Base-by-base conservation (phyloP, 164 flowering plant genomes). In the Magnolia officinalis region DNA sequence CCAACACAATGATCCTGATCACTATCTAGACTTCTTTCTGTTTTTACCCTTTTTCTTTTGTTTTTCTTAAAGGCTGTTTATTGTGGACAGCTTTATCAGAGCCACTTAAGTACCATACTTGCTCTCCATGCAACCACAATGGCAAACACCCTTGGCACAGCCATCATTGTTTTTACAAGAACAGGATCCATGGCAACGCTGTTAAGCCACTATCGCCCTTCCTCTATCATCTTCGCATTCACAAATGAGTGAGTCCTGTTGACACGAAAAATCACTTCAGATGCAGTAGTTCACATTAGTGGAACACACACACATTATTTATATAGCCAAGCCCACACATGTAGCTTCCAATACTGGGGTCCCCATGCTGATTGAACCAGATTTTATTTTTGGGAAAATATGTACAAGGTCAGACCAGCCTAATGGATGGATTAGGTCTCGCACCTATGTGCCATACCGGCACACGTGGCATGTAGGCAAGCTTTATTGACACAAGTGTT, bases 111-210 rank as follows among this genome's bases (percentile, higher is more conserved):
- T 72, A 89, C 82, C 51, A 96, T 94, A 95, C 92, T 96, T 87
- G 98, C 98, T 73, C 90, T 83, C 77, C 99, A 96, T 85, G 82
- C 98, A 70, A 89, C 98, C 24, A 92, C 89, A 37, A 94, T 94
- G 94, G 93, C 99, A 11, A 90, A 96, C 80, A 94, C 97, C 55
- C 94, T 96, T 55, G 77, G 81, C 26, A 90, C 95, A n/a, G 90
- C 99, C 24, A 84, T 94, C 77, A 87, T 96, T 79, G 99, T 96
- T 67, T 96, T 96, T 84, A 94, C 99, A 63, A 92, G 95, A 86
- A 92, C 95, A 1, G 98, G 95, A 69, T 94, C 95, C 69, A 96
- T 96, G 99, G 98, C 99, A 76, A 70, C 89, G 37, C 84, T 85
- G 58, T 80, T 96, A 72, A 96, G 99, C 82, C 97, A 94, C 81